phyloP scores from a whole-genome alignment of 2,329 filamentous ascomycete genomes.

The Trichoderma polysporum region DNA sequence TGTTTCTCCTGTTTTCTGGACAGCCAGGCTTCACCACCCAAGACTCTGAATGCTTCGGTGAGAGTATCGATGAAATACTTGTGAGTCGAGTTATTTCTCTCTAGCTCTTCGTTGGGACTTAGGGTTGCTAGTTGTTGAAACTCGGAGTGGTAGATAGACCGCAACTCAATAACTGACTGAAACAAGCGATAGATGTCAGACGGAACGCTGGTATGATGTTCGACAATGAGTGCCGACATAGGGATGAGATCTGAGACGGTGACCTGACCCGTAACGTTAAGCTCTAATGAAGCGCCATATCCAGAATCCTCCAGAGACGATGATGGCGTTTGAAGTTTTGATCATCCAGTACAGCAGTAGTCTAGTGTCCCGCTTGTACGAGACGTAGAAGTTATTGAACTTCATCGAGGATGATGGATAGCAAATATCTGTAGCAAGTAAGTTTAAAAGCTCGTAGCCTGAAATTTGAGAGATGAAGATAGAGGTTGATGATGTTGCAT shows the following conservation, averaged over 20 bases:
- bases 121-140: slow-evolving; percentile 36
- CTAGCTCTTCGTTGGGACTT: slow-evolving; percentile 37
- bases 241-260: slow-evolving; percentile 38
- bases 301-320: slow-evolving; percentile 27
- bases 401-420: slow-evolving; percentile 37
- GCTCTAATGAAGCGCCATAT: slow-evolving; percentile 13
- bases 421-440: neutral
- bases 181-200: slow-evolving; percentile 38
- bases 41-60: slow-evolving; percentile 34
- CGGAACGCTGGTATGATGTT: slow-evolving; percentile 36
- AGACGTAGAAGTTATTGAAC: slow-evolving; percentile 34
- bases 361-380: slow-evolving; percentile 42
- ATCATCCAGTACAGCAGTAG: slow-evolving; percentile 42
- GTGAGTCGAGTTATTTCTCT: slow-evolving; percentile 41
- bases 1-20: slow-evolving; percentile 20
- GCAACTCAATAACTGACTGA: slow-evolving; percentile 39
- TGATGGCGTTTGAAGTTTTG: slow-evolving; percentile 38
- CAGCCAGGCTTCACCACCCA: slow-evolving; percentile 36
- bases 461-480: neutral
- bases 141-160: slow-evolving; percentile 29
- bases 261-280: slow-evolving; percentile 41
- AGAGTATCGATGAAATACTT: slow-evolving; percentile 45
- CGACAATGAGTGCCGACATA: slow-evolving; percentile 42
- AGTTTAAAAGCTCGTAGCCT: neutral
- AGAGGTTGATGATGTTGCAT: neutral